phyloP scores from a whole-genome alignment of 2,329 filamentous ascomycete genomes.

The Chalaropsis ovoidea region DNA sequence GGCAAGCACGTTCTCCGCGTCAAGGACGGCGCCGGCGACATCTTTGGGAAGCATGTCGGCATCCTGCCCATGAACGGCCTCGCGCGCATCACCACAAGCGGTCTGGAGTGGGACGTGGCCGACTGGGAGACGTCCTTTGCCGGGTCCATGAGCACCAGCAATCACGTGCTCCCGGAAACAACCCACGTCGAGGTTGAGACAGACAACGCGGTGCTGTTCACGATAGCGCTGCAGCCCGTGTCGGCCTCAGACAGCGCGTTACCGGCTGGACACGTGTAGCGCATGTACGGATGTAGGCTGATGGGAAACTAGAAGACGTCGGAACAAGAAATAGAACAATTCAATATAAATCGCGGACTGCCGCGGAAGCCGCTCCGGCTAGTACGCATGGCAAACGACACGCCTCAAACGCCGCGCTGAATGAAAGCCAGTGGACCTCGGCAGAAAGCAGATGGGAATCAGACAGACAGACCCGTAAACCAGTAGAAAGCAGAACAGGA shows the following conservation, averaged over 20 bases:
- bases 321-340: neutral
- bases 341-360: neutral
- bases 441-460: constrained; percentile 22
- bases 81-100: constrained; percentile 65
- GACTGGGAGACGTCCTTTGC: constrained; percentile 72
- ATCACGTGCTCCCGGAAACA: constrained; percentile 54
- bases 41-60: constrained; percentile 70
- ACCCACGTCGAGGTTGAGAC: constrained; percentile 54
- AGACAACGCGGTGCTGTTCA: constrained; percentile 59
- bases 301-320: neutral
- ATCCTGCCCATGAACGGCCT: constrained; percentile 76
- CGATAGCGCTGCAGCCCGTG: constrained; percentile 37
- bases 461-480: constrained; percentile 20
- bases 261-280: neutral
- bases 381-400: constrained; percentile 1
- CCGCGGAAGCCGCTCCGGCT: neutral
- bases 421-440: constrained; percentile 11
- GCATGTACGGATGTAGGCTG: neutral
- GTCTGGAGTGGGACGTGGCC: constrained; percentile 82
- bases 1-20: constrained; percentile 56
- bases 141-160: constrained; percentile 66
- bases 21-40: constrained; percentile 38
- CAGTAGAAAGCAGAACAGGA: constrained; percentile 9
- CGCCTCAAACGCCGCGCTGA: constrained; percentile 25
- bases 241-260: neutral